Base-by-base conservation (phyloP, 768 basidiomycete genomes). In the Mycena olivaceomarginata region DNA sequence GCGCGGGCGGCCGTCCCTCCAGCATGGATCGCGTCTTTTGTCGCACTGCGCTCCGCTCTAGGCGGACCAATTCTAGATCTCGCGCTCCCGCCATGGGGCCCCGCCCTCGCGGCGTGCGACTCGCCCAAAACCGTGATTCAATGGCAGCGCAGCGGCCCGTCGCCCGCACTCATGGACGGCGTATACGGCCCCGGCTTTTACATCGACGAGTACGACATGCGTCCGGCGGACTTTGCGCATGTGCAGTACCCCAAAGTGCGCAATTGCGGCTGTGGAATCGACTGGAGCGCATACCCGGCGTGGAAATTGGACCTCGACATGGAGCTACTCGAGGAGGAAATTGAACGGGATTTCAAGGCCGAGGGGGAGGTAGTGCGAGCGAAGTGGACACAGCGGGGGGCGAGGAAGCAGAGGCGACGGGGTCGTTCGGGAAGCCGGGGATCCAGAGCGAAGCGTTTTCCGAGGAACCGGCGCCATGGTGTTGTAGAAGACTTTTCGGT, bases 81-180 rank as follows among this genome's bases (percentile, higher is more conserved):
- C 31, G 31, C 31, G 31, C 31, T 31, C 31, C 31, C 31, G 4
- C 31, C 31, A 4, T 31, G 31, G 31, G 31, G 31, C 31, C 31
- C 4, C 31, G 31, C 31, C 31, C 31, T 48, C 18, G 70, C 40
- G 31, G 37, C 16, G 18, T 25, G 16, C 37, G 46, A 48, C 63
- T 37, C 31, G 25, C 31, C 7, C 70, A 45, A 20, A 15, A 63
- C 56, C 41, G 12, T 13, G 0, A 59, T 70, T 41, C 59, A 46
- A 4, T 31, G 41, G 57, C 57, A 43, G 43, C 25, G 31, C 43
- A 18, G 20, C 40, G 67, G 48, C 22, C 66, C 66, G 12, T 69
- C 67, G 53, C 67, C 2, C 56, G 67, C 53, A n/a, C 68, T 70
- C 41, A 70, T 70, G 39, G 68, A 70, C 39, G 68, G 57, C 13